Percentiles rank a stretch among this genome's conserved stretches.
Evolutionary conservation across 2,329 filamentous ascomycete species (phyloP).

Genomic region (Aspergillus sp.): DNA sequence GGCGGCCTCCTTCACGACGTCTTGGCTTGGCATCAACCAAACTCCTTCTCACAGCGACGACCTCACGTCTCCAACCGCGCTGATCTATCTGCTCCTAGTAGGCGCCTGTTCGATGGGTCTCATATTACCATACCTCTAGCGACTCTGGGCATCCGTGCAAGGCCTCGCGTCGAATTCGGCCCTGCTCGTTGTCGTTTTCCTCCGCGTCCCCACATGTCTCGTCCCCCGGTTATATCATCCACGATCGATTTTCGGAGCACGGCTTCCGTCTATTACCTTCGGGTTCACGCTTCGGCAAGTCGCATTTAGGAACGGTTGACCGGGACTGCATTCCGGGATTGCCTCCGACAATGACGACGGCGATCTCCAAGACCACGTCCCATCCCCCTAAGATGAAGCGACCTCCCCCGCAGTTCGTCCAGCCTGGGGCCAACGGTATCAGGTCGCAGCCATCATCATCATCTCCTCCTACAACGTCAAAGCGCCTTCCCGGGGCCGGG

Average conservation of each 20-base stretch:
- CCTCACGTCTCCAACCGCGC: conserved; percentile 25
- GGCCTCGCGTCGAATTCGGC: conserved; percentile 30
- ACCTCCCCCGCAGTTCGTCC: conserved; percentile 67
- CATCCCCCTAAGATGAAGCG: conserved; percentile 68
- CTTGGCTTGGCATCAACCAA: conserved; percentile 47
- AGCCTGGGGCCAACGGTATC: conserved; percentile 63
- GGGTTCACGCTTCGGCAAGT: conserved; percentile 32
- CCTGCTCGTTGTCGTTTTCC: conserved; percentile 30
- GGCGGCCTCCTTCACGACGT: conserved; percentile 29
- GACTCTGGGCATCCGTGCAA: conserved; percentile 26
- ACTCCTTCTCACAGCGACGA: conserved; percentile 37
- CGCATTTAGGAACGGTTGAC: conserved; percentile 25
- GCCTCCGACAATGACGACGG: conserved; percentile 47
- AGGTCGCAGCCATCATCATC: conserved; percentile 64
- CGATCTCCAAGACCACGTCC: conserved; percentile 49
- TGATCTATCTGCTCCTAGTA: conserved; percentile 27
- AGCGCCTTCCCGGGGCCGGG: conserved; percentile 59
- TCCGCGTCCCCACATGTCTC: conserved; percentile 48
- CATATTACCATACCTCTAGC: conserved; percentile 26
- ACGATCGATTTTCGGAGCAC: conserved; percentile 36
- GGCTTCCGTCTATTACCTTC: conserved; percentile 34
- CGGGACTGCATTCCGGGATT: conserved; percentile 25
- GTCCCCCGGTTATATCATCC: conserved; percentile 47
- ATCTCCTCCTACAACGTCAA: conserved; percentile 59
- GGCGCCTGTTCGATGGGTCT: conserved; percentile 32